Evolutionary conservation across 2,329 filamentous ascomycete species (phyloP).

Genomic region (Aspergillus fumigatiaffinis): DNA sequence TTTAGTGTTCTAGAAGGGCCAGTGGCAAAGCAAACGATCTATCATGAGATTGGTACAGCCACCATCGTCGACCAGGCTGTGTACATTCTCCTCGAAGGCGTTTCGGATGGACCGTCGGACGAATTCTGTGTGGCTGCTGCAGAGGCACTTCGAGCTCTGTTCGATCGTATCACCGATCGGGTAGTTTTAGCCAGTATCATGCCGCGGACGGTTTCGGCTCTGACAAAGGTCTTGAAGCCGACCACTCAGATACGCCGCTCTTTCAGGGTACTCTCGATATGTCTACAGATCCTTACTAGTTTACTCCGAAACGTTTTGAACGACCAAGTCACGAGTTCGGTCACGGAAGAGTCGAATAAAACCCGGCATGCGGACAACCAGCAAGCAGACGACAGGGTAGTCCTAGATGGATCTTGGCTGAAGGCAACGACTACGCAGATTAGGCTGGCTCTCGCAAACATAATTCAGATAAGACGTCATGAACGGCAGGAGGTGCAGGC

Average conservation of each 20-base stretch:
- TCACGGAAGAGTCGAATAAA: constrained; percentile 16
- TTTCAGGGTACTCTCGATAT: constrained; percentile 61
- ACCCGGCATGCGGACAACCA: constrained; percentile 29
- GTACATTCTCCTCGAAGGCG: constrained; percentile 71
- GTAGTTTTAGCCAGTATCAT: constrained; percentile 80
- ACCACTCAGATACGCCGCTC: constrained; percentile 59
- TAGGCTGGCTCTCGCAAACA: constrained; percentile 72
- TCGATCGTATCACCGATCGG: constrained; percentile 62
- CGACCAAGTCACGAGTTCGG: constrained; percentile 34
- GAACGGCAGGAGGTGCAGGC: constrained; percentile 64
- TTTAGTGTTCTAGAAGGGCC: constrained; percentile 56
- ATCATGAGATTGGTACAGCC: constrained; percentile 56
- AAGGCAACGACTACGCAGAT: constrained; percentile 76
- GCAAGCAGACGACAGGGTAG: constrained; percentile 33
- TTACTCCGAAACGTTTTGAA: constrained; percentile 45
- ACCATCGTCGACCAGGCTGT: constrained; percentile 79
- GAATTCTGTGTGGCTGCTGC: constrained; percentile 70
- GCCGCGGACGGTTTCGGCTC: constrained; percentile 77
- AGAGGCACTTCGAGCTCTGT: constrained; percentile 59
- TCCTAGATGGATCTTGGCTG: constrained; percentile 62
- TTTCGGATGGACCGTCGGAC: constrained; percentile 61
- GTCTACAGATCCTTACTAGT: constrained; percentile 55
- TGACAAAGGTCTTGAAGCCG: constrained; percentile 70
- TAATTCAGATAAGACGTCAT: constrained; percentile 71
- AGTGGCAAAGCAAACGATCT: constrained; percentile 40